Evolutionary conservation across 352 stramenopile genomes (phyloP).

Genomic region (Paralagenidium karlingii): DNA sequence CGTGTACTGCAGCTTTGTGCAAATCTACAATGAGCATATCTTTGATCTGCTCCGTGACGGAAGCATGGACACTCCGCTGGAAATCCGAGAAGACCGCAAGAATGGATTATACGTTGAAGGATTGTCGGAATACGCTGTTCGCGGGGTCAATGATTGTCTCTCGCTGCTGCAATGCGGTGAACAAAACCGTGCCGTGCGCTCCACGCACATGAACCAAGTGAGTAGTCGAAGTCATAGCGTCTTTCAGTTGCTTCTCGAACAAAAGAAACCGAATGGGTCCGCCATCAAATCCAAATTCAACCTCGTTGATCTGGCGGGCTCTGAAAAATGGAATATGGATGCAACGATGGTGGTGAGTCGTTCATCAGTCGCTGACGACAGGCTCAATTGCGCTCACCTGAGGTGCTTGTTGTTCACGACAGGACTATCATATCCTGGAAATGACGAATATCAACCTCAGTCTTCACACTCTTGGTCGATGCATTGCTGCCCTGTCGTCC

Average conservation of each 20-base stretch:
- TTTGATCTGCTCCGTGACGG: constrained; percentile 82
- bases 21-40: constrained; percentile 90
- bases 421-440: constrained; percentile 79
- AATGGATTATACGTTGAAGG: constrained; percentile 87
- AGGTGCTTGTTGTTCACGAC: constrained; percentile 50
- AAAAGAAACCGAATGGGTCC: constrained; percentile 46
- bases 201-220: constrained; percentile 87
- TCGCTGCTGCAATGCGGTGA: constrained; percentile 72
- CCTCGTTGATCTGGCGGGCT: constrained; percentile 89
- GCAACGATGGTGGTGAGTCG: constrained; percentile 56
- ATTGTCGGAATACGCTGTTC: constrained; percentile 84
- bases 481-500: constrained; percentile 66
- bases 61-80: constrained; percentile 48
- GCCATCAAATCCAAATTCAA: constrained; percentile 90
- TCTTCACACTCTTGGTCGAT: constrained; percentile 84
- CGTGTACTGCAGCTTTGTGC: constrained; percentile 78
- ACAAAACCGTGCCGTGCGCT: constrained; percentile 79
- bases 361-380: background rate
- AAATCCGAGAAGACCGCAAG: constrained; percentile 78
- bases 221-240: constrained; percentile 85
- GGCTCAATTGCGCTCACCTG: constrained; percentile 25
- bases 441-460: constrained; percentile 93
- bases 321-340: constrained; percentile 87
- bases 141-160: constrained; percentile 74
- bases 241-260: constrained; percentile 80